Conservation (phyloP, 805 yeast genomes). For the Candida tibetensis region DNA sequence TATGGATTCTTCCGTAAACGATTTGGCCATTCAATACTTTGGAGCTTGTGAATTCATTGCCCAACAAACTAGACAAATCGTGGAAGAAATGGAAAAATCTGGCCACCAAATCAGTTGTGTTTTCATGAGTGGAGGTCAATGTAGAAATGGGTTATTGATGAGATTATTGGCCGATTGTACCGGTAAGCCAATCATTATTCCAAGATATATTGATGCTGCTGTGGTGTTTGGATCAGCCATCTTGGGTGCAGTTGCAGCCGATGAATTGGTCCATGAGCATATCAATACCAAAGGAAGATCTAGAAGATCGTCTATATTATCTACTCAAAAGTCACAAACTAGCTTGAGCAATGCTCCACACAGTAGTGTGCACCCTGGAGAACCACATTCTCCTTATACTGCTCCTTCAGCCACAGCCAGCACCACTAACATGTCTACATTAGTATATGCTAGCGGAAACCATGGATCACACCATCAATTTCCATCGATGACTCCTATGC, state of each 20-base stretch:
- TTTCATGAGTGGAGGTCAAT: constrained; percentile 95
- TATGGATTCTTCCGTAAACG: constrained; percentile 84
- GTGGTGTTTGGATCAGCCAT: constrained; percentile 96
- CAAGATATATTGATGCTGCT: constrained; percentile 93
- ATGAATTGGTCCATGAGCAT: constrained; percentile 49
- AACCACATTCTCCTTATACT: constrained; percentile 66
- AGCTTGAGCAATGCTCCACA: constrained; percentile 19
- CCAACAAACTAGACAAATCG: constrained; percentile 94
- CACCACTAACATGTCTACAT: constrained; percentile 52
- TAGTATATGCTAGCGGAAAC: constrained; percentile 37
- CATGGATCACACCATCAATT: constrained; percentile 29
- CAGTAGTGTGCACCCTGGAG: constrained; percentile 14
- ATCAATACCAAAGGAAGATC: constrained; percentile 30
- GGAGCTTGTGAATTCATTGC: constrained; percentile 98
- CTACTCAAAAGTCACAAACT: constrained; percentile 28
- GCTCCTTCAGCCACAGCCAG: constrained; percentile 80
- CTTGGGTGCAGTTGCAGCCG: constrained; percentile 91
- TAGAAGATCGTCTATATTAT: constrained; percentile 33
- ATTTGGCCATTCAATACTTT: constrained; percentile 78
- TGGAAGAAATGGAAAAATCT: constrained; percentile 73
- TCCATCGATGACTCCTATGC: constrained; percentile 37
- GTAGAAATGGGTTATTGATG: constrained; percentile 87
- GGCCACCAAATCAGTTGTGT: constrained; percentile 78
- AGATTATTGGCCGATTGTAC: constrained; percentile 90
- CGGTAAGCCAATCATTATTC: constrained; percentile 86